phyloP scores from a whole-genome alignment of 176 grass and related monocot species.

The Musa beccarii region DNA sequence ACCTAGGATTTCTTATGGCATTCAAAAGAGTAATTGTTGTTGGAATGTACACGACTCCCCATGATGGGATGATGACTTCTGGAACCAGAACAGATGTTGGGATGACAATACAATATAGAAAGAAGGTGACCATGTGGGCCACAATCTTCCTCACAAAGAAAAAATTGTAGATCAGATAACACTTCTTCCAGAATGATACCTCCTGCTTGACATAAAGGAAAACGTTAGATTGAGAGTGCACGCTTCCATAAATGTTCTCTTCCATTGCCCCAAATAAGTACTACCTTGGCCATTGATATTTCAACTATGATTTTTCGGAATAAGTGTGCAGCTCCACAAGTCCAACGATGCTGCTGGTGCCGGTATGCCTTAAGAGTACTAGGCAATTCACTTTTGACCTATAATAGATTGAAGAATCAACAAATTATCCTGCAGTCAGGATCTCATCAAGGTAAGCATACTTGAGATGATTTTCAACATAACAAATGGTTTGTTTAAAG shows the following conservation, averaged over 20 bases:
- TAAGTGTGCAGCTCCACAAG: constrained; percentile 87
- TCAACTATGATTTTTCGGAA: constrained; percentile 65
- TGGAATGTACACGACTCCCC: constrained; percentile 78
- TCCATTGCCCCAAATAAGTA: not conserved
- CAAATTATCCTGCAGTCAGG: not conserved
- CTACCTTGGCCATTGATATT: constrained; percentile 58
- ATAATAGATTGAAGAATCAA: constrained; percentile 15
- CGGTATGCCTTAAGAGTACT: constrained; percentile 86
- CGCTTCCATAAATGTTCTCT: not conserved
- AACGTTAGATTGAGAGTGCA: not conserved
- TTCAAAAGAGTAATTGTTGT: constrained; percentile 80
- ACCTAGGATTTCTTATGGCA: constrained; percentile 79
- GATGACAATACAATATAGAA: constrained; percentile 76
- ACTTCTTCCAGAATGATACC: constrained; percentile 72
- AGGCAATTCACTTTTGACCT: constrained; percentile 94
- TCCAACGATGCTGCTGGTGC: constrained; percentile 86
- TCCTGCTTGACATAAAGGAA: constrained; percentile 40
- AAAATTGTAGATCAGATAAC: constrained; percentile 93
- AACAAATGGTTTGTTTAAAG: no score
- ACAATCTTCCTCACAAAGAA: constrained; percentile 94
- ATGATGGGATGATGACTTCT: constrained; percentile 64
- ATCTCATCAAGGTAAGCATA: no score
- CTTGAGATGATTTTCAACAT: no score
- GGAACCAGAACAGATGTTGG: constrained; percentile 74
- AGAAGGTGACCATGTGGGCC: constrained; percentile 73